These are phyloP conservation scores for Naematelia encephala DNA, from an alignment of 768 basidiomycete genomes.

Conservation along the genomic window DNA sequence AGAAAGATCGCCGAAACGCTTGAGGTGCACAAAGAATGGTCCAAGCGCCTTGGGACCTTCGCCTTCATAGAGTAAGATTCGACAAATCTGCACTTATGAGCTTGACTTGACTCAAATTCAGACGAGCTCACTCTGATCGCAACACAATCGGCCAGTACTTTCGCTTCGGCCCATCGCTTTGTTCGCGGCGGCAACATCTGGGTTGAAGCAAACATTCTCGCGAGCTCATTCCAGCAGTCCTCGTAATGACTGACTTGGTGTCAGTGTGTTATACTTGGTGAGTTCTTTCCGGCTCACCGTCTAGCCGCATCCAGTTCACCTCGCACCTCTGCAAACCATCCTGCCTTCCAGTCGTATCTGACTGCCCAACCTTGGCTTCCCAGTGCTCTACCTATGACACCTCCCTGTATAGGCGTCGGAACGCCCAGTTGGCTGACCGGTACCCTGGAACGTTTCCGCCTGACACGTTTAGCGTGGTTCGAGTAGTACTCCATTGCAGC, in stretches of 20 bases:
- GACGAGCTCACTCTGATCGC: slow-evolving; percentile 68
- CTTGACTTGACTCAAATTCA: slow-evolving; percentile 1
- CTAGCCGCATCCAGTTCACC: slow-evolving; percentile 88
- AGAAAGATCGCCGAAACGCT: slow-evolving; percentile 76
- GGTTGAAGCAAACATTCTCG: slow-evolving; percentile 84
- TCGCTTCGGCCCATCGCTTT: slow-evolving; percentile 97
- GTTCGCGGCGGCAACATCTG: slow-evolving; percentile 84
- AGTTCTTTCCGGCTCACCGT: slow-evolving; percentile 77
- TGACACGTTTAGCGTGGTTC: slow-evolving; percentile 83
- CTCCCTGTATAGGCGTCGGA: slow-evolving; percentile 52
- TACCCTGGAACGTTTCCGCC: slow-evolving; percentile 76
- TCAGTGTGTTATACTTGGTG: too few species aligned
- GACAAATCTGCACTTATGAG: slow-evolving; percentile 64
- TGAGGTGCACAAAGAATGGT: slow-evolving; percentile 79
- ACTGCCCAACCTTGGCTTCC: slow-evolving; percentile 90
- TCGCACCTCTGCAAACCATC: slow-evolving; percentile 90
- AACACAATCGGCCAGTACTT: slow-evolving; percentile 90
- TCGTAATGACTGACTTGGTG: slow-evolving; percentile 74
- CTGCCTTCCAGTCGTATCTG: slow-evolving; percentile 96
- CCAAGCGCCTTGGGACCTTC: slow-evolving; percentile 76
- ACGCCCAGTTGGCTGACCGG: slow-evolving; percentile 39
- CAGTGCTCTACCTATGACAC: slow-evolving; percentile 57
- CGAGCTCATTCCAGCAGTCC: slow-evolving; percentile 78
- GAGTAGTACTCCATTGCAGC: slow-evolving; percentile 91
- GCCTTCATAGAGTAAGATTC: slow-evolving; percentile 85